Base-by-base conservation (phyloP, 768 basidiomycete genomes). In the Fomitopsis pulvina region DNA sequence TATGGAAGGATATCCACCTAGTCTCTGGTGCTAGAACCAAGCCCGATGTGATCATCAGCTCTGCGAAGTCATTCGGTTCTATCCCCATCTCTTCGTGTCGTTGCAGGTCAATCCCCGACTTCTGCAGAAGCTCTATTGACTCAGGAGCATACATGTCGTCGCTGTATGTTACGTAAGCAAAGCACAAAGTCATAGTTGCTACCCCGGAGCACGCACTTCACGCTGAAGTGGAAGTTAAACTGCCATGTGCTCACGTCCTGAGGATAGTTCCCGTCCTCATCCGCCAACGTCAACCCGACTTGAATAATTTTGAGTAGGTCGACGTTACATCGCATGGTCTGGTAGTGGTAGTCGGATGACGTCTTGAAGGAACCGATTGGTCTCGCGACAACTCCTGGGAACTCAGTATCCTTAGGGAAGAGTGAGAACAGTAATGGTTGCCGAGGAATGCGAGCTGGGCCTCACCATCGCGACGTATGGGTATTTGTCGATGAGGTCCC, bases 101-200 rank as follows among this genome's bases (percentile, higher is more conserved):
- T 62, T 90, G 85, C 61, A 99, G 94, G 64, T 99, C 93, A 64
- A 98, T 86, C 18, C 96, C 96, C 4, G 92, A 89, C 64, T 94
- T 94, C 66, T 92, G 87, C 45, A 99, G 73, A 12, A 94, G 78
- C 47, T 99, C 95, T 58, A 98, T 85, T 39, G 92, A 92, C 50
- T 98, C 95, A n/a, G 93, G 95, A 11, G 92, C 87, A 65, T 88
- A 98, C 92, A 98, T 97, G 70, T 99, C 96, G 48, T 96, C 90
- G 60, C 94, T 97, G 63, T 27, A 25, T 50, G 44, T 60, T 53
- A 56, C 55, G 50, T 54, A 51, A 56, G 53, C 57, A 38, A 46
- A 26, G 3, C 22, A 9, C 32, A 29, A 14, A 34, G 32, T n/a
- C 56, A 53, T 28, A 32, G 14, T 6, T 26, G n/a, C 38, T 3